Evolutionary conservation across 169 alveolate genomes (phyloP).

Genomic region (Babesia bovis): DNA sequence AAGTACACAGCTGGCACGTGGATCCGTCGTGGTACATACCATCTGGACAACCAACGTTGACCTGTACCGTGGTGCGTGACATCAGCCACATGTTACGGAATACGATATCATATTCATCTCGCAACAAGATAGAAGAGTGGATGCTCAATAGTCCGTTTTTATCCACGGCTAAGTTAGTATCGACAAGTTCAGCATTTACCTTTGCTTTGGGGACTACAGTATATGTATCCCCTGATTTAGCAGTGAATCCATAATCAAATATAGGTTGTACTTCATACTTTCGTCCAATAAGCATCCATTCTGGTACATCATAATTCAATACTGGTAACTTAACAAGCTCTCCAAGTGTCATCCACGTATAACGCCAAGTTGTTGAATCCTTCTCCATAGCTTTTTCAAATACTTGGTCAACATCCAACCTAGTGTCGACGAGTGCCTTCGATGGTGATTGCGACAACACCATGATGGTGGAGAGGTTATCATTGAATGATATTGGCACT

Average conservation of each 20-base stretch:
- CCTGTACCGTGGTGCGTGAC: constrained; percentile 2
- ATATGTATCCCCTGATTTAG: constrained; percentile 3
- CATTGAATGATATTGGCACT: not conserved
- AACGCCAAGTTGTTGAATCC: constrained; percentile 5
- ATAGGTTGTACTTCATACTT: not conserved
- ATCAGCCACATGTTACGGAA: constrained; percentile 39
- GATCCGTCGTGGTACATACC: constrained; percentile 66
- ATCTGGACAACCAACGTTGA: constrained; percentile 67
- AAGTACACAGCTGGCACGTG: constrained; percentile 74
- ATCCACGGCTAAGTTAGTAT: constrained; percentile 9
- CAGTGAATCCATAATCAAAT: not conserved
- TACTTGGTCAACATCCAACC: constrained; percentile 1
- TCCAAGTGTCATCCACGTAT: constrained; percentile 27
- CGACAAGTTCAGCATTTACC: constrained; percentile 8
- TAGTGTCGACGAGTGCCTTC: not conserved
- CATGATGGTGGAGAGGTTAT: constrained; percentile 4
- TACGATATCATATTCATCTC: constrained; percentile 27
- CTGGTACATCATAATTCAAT: not conserved
- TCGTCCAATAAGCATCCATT: not conserved
- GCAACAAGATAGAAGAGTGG: constrained; percentile 6
- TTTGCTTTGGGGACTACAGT: not conserved
- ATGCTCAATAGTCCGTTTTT: constrained; percentile 18
- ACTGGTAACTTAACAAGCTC: constrained; percentile 16
- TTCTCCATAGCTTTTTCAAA: not conserved
- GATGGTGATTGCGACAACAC: constrained; percentile 17